These are phyloP conservation scores for Eragrostis nindensis DNA, from an alignment of 176 grass and related monocot species.

Conservation along the genomic window DNA sequence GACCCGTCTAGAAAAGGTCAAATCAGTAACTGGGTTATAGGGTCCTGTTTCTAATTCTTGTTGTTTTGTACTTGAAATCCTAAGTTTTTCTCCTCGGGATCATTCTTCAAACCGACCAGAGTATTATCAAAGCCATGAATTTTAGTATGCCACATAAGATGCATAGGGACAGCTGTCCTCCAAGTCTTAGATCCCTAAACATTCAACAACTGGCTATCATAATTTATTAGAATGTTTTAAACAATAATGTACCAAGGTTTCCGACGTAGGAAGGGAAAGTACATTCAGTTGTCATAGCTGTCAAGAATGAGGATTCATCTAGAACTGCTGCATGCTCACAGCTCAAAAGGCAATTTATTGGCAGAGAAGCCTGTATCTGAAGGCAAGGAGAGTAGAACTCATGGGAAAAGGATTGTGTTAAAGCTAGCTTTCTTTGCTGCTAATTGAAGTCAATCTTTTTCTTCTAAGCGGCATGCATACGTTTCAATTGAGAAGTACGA, in stretches of 20 bases:
- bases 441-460: conserved; percentile 36
- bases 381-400: conserved; percentile 12
- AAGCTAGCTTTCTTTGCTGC: conserved; percentile 30
- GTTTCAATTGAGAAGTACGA: conserved; percentile 17
- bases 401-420: background rate
- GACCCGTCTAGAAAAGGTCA: no score
- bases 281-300: background rate
- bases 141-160: conserved; percentile 21
- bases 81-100: background rate
- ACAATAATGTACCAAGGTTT: conserved; percentile 15
- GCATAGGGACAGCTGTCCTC: background rate
- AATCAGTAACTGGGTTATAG: background rate
- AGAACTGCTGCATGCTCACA: background rate
- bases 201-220: background rate
- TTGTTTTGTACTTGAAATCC: background rate
- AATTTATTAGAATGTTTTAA: background rate
- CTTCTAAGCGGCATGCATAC: conserved; percentile 14
- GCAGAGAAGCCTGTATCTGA: conserved; percentile 7
- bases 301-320: conserved; percentile 32
- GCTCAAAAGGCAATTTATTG: conserved; percentile 1
- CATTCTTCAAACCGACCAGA: conserved; percentile 9
- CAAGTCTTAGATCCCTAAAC: background rate
- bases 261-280: background rate
- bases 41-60: conserved; percentile 1
- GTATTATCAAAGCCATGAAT: background rate